Evolutionary conservation across 2,329 filamentous ascomycete genomes (phyloP).

Genomic region (Aspergillus ustus): DNA sequence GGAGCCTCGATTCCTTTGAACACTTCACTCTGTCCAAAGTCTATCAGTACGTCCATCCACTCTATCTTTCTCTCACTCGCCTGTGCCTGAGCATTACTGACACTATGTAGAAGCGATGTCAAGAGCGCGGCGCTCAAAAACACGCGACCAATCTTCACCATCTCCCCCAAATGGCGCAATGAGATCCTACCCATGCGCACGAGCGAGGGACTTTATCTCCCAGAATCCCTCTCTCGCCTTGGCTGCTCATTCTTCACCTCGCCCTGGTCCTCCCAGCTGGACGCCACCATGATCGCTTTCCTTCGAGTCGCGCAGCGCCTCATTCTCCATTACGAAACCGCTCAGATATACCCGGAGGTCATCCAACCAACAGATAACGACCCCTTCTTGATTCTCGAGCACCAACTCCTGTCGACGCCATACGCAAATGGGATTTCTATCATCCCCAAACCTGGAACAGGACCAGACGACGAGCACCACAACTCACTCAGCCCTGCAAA

Average conservation of each 20-base stretch:
- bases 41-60: conserved; percentile 20
- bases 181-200: conserved; percentile 18
- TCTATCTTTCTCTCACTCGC: not conserved
- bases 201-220: not conserved
- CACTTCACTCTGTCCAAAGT: conserved; percentile 22
- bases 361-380: conserved; percentile 27
- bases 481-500: not conserved
- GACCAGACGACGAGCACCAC: too few relatives aligned
- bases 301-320: conserved; percentile 17
- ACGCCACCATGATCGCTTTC: conserved; percentile 6
- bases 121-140: conserved; percentile 17
- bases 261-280: conserved; percentile 1
- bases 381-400: conserved; percentile 18
- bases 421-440: not conserved
- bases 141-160: conserved; percentile 14
- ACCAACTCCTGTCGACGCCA: not conserved
- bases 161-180: conserved; percentile 20
- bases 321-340: conserved; percentile 23
- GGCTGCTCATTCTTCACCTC: not conserved
- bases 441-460: not conserved
- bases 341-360: not conserved
- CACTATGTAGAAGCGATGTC: conserved; percentile 16
- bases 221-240: not conserved
- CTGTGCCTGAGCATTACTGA: too few relatives aligned
- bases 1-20: conserved; percentile 22